Percentiles rank a stretch among this genome's conserved stretches.
phyloP scores from a whole-genome alignment of 1,139 yeast genomes.

The Lodderomyces metapsilosis region DNA sequence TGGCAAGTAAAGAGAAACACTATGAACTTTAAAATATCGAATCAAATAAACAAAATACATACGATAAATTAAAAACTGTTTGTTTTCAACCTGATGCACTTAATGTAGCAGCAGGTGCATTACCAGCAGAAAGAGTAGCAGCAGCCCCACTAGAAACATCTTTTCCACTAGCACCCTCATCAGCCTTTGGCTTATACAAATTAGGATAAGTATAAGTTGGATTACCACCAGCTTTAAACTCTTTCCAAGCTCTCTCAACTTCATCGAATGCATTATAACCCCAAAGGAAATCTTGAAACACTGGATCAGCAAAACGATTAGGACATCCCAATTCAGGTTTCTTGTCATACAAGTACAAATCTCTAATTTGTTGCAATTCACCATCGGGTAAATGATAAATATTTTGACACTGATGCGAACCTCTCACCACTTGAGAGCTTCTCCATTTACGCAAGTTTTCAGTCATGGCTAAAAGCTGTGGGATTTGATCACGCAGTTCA shows the following conservation, averaged over 20 bases:
- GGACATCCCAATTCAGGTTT: constrained; percentile 22
- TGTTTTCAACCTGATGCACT: neutral
- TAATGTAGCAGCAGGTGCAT: neutral
- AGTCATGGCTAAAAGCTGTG: constrained; percentile 12
- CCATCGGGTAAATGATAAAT: constrained; percentile 28
- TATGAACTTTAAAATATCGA: neutral
- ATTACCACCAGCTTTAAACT: constrained; percentile 11
- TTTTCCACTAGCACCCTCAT: neutral
- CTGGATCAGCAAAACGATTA: constrained; percentile 28
- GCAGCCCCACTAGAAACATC: neutral
- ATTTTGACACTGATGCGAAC: constrained; percentile 21
- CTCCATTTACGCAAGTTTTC: constrained; percentile 25
- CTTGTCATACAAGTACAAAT: constrained; percentile 12
- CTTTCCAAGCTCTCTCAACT: constrained; percentile 17
- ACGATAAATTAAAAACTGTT: neutral
- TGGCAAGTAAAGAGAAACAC: too few species aligned
- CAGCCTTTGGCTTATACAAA: constrained; percentile 9
- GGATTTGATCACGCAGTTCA: constrained; percentile 15
- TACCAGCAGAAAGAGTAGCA: neutral
- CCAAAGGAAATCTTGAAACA: constrained; percentile 23
- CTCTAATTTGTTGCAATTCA: constrained; percentile 20
- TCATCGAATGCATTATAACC: constrained; percentile 27
- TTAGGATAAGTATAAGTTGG: constrained; percentile 13
- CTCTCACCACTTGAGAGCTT: constrained; percentile 24
- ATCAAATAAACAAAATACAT: neutral